Evolutionary conservation across 768 basidiomycete genomes (phyloP).

Genomic region (Lentinula lateritia): DNA sequence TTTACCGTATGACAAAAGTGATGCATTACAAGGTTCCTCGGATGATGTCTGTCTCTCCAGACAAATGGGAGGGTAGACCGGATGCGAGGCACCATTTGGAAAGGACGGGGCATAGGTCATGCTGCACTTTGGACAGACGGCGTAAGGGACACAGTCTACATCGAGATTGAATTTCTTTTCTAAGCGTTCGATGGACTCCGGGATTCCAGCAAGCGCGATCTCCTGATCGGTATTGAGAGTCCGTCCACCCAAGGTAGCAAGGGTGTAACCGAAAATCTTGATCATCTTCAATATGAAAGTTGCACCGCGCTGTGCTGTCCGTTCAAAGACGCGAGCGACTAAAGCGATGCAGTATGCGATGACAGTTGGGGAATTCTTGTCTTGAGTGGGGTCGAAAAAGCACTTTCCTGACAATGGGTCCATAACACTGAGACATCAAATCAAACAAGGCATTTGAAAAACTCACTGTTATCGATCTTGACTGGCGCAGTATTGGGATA

Average conservation of each 20-base stretch:
- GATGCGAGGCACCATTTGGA: not conserved
- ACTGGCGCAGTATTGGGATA: not conserved
- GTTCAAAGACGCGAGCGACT: not conserved
- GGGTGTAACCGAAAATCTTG: not conserved
- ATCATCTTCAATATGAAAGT: not conserved
- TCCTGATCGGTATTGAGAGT: not conserved
- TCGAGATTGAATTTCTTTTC: conserved; percentile 2
- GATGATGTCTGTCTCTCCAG: not conserved
- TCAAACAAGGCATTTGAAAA: not conserved
- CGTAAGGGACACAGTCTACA: not conserved
- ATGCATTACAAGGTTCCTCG: not conserved
- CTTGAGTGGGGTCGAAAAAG: not conserved
- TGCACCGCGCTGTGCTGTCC: not conserved
- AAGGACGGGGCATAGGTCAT: not conserved
- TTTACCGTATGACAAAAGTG: not conserved
- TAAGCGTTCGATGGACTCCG: not conserved
- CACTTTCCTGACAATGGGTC: not conserved
- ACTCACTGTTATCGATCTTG: not conserved
- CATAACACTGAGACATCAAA: not conserved
- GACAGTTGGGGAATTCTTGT: not conserved
- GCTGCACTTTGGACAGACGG: conserved; percentile 1
- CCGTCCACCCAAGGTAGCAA: not conserved
- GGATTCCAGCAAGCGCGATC: not conserved
- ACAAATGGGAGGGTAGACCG: conserved; percentile 1
- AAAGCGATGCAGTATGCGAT: conserved; percentile 1